These are phyloP conservation scores for Copromyces sp. DNA, from an alignment of 495 filamentous ascomycete species.

Conservation along the genomic window DNA sequence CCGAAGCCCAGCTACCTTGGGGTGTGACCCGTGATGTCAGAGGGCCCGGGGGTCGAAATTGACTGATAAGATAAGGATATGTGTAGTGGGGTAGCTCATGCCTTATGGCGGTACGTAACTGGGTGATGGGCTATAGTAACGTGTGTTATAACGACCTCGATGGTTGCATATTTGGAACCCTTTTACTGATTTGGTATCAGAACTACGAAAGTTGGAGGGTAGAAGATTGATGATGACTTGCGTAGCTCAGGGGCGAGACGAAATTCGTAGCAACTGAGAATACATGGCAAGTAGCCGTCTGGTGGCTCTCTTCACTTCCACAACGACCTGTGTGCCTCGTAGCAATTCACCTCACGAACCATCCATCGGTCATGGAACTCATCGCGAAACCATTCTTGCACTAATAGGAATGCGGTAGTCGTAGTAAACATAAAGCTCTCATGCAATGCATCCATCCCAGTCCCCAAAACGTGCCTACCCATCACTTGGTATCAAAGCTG, in stretches of 20 bases:
- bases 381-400: not conserved
- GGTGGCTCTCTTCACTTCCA: not conserved
- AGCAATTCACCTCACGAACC: not conserved
- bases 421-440: not conserved
- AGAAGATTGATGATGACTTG: not conserved
- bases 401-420: not conserved
- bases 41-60: not conserved
- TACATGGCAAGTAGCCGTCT: not conserved
- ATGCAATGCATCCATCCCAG: not conserved
- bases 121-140: not conserved
- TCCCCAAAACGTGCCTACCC: not conserved
- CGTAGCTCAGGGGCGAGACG: not conserved
- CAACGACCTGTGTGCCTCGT: not conserved
- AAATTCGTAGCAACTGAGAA: not conserved
- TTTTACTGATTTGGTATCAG: not conserved
- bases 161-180: not conserved
- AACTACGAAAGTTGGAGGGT: not conserved
- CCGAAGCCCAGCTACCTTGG: not conserved
- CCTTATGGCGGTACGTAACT: not conserved
- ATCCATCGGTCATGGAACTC: not conserved
- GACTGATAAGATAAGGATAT: not conserved
- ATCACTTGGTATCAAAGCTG: constrained; percentile 56
- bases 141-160: not conserved
- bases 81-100: not conserved
- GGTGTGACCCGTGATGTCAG: not conserved